Base-by-base conservation (phyloP, 345 rosid genomes). In the Syzygium aqueum region DNA sequence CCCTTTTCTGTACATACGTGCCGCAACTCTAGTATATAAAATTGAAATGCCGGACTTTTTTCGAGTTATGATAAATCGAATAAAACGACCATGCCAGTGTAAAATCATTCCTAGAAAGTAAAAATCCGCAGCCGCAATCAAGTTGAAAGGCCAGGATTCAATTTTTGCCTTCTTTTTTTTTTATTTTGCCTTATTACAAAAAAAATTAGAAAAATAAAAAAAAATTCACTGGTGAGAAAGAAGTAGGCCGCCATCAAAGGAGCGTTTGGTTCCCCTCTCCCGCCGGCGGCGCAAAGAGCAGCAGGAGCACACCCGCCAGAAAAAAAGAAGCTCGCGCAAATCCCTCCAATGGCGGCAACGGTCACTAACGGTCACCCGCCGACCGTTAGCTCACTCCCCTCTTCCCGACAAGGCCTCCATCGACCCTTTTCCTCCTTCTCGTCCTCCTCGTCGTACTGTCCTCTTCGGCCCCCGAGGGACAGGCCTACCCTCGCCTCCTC, bases 21-120 rank as follows among this genome's bases (percentile, higher is more conserved):
- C 73, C 6, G 0, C 73, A 0, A 3, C 12, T 5, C 30, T 59
- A 11, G n/a, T 59, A 28, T 5, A 61, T 16, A 61, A 2, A 28
- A 63, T 0, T 1, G 0, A 28, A 14, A 59, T 27, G 11, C 27
- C 11, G 15, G 17, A 1, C 16, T 28, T 56, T 23, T 25, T 56
- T 63, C 5, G 17, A 61, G 17, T n/a, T 61, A 0, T 27, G 27
- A 59, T 0, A 25, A 25, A 59, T 59, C 65, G n/a, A 61, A 61
- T n/a, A 0, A 61, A 61, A 61, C n/a, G 33, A n/a, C 8, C 0
- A 0, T 63, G 21, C 15, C 21, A 4, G 5, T 5, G 19, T 63
- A 63, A 63, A 63, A 28, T 63, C 77, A 28, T 7, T 63, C 1
- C 33, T 14, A 53, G 77, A 8, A 28, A 27, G 15, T 59, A 12